Conservation (phyloP, 768 basidiomycete genomes). For the Fistulinella prunicolor region DNA sequence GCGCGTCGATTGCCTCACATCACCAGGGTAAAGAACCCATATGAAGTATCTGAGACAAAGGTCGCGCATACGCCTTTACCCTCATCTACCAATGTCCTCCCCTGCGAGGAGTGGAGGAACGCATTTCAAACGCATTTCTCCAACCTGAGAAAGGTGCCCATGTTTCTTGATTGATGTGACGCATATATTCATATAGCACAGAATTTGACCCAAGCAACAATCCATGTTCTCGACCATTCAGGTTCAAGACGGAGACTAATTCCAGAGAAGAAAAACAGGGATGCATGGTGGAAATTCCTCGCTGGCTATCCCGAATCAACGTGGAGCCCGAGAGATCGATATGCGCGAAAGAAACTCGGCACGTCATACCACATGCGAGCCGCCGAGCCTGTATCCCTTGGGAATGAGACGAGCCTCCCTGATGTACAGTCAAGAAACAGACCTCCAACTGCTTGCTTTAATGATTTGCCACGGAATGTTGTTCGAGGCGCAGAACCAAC, state of each 20-base stretch:
- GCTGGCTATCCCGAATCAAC: slow-evolving; percentile 63
- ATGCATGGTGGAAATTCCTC: slow-evolving; percentile 78
- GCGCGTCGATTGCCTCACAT: slow-evolving; percentile 61
- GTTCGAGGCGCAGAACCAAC: neutral
- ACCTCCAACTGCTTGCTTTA: neutral
- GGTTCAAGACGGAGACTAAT: slow-evolving; percentile 37
- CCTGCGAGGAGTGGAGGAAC: slow-evolving; percentile 65
- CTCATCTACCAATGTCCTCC: slow-evolving; percentile 41
- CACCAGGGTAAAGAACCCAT: slow-evolving; percentile 68
- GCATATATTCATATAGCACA: slow-evolving; percentile 28
- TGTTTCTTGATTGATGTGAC: neutral
- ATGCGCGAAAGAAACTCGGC: slow-evolving; percentile 11
- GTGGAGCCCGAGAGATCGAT: slow-evolving; percentile 48
- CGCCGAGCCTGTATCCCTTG: neutral
- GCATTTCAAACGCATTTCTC: slow-evolving; percentile 56
- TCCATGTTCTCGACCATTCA: slow-evolving; percentile 24
- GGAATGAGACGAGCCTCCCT: neutral
- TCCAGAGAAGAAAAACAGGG: slow-evolving; percentile 70
- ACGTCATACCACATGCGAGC: slow-evolving; percentile 31
- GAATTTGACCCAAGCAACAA: slow-evolving; percentile 68
- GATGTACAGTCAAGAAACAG: slow-evolving; percentile 2
- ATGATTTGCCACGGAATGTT: neutral
- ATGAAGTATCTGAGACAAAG: slow-evolving; percentile 41
- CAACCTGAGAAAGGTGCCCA: slow-evolving; percentile 56
- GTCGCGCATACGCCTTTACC: slow-evolving; percentile 14